Evolutionary conservation across 345 rosid species (phyloP), one percentile per base, ranked within the genome.

Genomic region (Brassica juncea): DNA sequence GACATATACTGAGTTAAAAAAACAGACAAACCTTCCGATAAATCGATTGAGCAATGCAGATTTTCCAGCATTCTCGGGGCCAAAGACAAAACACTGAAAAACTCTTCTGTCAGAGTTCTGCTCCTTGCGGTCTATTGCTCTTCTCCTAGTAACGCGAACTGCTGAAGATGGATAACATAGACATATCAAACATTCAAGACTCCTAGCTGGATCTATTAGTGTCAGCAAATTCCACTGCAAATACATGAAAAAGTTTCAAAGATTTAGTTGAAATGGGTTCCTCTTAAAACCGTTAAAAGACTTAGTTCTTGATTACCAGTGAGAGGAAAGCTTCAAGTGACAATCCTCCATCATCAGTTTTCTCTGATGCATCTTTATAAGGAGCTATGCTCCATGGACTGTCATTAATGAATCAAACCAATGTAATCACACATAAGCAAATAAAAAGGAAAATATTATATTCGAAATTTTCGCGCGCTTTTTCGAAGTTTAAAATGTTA

Each of bases 181-280:
- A 84, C 88, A 92, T 15, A 91, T 82, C 82, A 92, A 80, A 84
- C 88, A 86, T 82, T 92, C 97, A 76, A 91, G 57, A 57, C 82
- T 89, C 74, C 81, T 81, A 73, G 87, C 89, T 67, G 97, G 95
- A 66, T 94, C 94, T 55, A 94, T 70, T 74, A 92, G 89, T 71
- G 97, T 85, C 99, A 94, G 88, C 62, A 91, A 84, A 28, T 92
- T 87, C 97, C 97, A 92, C 99, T 94, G 89, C 80, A 91, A 75
- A 70, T 67, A 74, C 10, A 12, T 10, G 15, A 47, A 32, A 3
- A 67, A 4, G 30, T 63, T n/a, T 73, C 15, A 68, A 15, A 60
- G 52, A 69, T 69, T 74, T n/a, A 14, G 30, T 34, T 61, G 8
- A 61, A 21, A 14, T 8, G 9, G 3, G 25, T 16, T 77, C 2